Base-by-base conservation (phyloP, 352 stramenopile species). In the Hyaloperonospora brassicae region DNA sequence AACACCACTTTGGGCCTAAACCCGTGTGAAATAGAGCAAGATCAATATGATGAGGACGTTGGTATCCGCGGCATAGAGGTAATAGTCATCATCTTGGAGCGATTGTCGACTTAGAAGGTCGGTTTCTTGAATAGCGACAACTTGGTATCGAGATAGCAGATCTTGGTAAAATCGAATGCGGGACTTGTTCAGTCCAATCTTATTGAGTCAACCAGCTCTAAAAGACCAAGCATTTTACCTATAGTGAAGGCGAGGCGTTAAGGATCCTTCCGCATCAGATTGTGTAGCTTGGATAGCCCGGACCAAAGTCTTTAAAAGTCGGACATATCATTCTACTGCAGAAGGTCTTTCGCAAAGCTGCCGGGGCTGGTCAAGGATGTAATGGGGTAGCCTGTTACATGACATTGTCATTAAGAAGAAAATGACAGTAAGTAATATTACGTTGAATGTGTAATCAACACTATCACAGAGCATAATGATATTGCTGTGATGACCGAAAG, bases 171-270 rank as follows among this genome's bases (percentile, higher is more conserved):
- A 14, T 12, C 2, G 11, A 1, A 47, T 2, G 5, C n/a, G 22
- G 11, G 8, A 21, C 22, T 27, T 31, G 11, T 30, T 47, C 1
- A 47, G 41, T 12, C 21, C 41, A 25, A 31, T 47, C 3, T 31
- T 6, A 30, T 47, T 47, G 17, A 30, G n/a, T 1, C 6, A 47
- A 31, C 30, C 41, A 27, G 41, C 17, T 12, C 31, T 47, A 25
- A 27, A 47, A 30, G 17, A 8, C 21, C 0, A 47, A 11, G n/a
- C 4, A 5, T 47, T 4, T 21, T 30, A 4, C 11, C 41, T 31
- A 47, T n/a, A 27, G 31, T 30, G 41, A 47, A 47, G 41, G 41
- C 41, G n/a, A 47, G 22, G 21, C 12, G 41, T 14, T 30, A 47
- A 30, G 5, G 13, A n/a, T 30, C n/a, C 17, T 31, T n/a, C 23